These are phyloP conservation scores for Domatiomyces catenatus DNA, from an alignment of 2,329 filamentous ascomycete species.

Conservation along the genomic window DNA sequence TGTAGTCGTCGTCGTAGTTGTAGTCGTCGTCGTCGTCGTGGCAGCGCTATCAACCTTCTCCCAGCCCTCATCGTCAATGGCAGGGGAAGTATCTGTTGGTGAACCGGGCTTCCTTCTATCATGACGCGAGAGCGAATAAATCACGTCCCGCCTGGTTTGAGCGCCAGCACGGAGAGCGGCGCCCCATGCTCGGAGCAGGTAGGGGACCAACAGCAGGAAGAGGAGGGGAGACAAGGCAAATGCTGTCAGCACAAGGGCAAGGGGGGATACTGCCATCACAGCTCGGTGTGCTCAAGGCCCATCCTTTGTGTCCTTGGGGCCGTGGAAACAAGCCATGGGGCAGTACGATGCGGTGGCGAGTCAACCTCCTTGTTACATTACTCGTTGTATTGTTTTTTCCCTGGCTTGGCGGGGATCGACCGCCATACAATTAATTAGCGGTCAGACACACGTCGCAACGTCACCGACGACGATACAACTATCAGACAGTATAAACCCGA, in stretches of 20 bases:
- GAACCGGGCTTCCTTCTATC: constrained; percentile 24
- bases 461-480: too few species aligned
- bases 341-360: not conserved
- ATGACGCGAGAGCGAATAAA: constrained; percentile 7
- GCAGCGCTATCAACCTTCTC: constrained; percentile 43
- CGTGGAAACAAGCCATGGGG: not conserved
- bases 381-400: too few species aligned
- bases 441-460: too few species aligned
- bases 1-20: constrained; percentile 23
- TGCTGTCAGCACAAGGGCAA: constrained; percentile 9
- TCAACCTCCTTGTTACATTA: too few species aligned
- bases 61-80: constrained; percentile 44
- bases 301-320: not conserved
- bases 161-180: constrained; percentile 8
- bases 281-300: not conserved
- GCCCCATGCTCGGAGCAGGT: constrained; percentile 5
- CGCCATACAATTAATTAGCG: too few species aligned
- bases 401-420: too few species aligned
- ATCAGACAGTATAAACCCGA: too few species aligned
- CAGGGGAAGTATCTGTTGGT: constrained; percentile 3
- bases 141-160: constrained; percentile 10
- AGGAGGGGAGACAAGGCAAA: constrained; percentile 9
- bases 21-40: constrained; percentile 21
- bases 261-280: constrained; percentile 10
- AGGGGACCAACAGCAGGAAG: constrained; percentile 4